A percentile compares a stretch with the other conserved stretches of the same genome.
phyloP scores from a whole-genome alignment of 345 rosid species.

The Gossypioides kirkii region DNA sequence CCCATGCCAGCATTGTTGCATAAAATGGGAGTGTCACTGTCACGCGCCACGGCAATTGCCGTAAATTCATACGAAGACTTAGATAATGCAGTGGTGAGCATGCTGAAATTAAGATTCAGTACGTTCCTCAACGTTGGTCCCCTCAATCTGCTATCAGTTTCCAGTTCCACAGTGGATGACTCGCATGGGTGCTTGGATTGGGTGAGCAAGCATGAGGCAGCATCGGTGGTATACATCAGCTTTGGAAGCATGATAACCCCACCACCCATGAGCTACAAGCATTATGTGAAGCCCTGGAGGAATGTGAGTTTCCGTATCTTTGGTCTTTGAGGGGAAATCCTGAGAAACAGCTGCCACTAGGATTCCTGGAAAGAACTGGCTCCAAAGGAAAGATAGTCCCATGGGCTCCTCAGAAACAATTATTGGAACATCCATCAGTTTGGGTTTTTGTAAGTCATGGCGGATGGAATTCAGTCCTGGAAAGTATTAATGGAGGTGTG shows the following conservation, averaged over 20 bases:
- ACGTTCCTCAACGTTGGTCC: conserved; percentile 44
- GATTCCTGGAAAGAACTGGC: conserved; percentile 30
- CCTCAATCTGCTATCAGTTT: conserved; percentile 15
- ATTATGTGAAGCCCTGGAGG: conserved; percentile 43
- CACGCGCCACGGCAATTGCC: conserved; percentile 35
- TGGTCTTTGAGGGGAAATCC: conserved; percentile 35
- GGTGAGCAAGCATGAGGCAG: conserved; percentile 34
- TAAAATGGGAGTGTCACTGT: conserved; percentile 33
- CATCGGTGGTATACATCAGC: conserved; percentile 53
- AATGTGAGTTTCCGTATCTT: conserved; percentile 33
- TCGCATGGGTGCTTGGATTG: conserved; percentile 45
- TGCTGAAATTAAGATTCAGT: conserved; percentile 26
- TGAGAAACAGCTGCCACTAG: conserved; percentile 22
- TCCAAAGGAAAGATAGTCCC: conserved; percentile 38
- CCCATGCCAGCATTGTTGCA: conserved; percentile 24
- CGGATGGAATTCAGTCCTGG: conserved; percentile 7
- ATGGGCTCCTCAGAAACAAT: conserved; percentile 52
- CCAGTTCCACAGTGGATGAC: conserved; percentile 12
- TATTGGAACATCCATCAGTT: conserved; percentile 35
- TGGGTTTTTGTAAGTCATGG: no score
- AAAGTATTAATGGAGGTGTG: conserved; percentile 41
- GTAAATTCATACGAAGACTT: conserved; percentile 38
- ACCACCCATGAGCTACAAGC: conserved; percentile 42
- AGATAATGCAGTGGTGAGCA: conserved; percentile 20
- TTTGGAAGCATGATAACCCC: conserved; percentile 46